Base-by-base conservation (phyloP, 345 rosid species). In the Nasturtium officinale region DNA sequence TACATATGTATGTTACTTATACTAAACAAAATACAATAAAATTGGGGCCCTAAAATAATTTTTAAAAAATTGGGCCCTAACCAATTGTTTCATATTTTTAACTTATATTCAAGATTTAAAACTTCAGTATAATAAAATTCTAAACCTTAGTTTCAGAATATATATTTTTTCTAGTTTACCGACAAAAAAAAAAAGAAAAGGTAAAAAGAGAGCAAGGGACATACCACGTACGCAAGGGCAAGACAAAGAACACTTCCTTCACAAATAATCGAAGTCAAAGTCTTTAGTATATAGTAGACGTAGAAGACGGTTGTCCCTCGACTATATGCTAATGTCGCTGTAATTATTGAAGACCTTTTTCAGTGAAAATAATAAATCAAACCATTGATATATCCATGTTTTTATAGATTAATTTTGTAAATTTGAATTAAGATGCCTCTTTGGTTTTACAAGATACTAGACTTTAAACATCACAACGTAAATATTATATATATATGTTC, bases 161-260 rank as follows among this genome's bases (percentile, higher is more conserved):
- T n/a, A n/a, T n/a, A n/a, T n/a, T n/a, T n/a, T n/a, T n/a, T n/a
- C n/a, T n/a, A n/a, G n/a, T 37, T 10, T 35, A 35, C 5, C n/a
- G 26, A 11, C 7, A 11, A 17, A 45, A 0, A 23, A 6, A 30
- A 21, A 5, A 9, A 5, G 18, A 25, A 23, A 13, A 10, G 6
- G 1, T 5, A 5, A 18, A n/a, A 5, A 10, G 46, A 12, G 5
- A 50, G 20, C 29, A 35, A 60, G 25, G 25, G 25, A 1, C 54
- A 32, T 89, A 93, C 98, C 90, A 89, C 91, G 10, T 89, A 93
- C 73, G 97, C 97, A 15, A 90, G 92, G 58, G 97, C 79, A 10
- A 93, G 94, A 76, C 94, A 93, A 6, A 83, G 84, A 54, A 89
- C 87, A 61, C 88, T 89, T 79, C 98, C 98, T 67, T 90, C 97